phyloP scores from a whole-genome alignment of 768 basidiomycete genomes.

The Brasilioporus rufonigricans region DNA sequence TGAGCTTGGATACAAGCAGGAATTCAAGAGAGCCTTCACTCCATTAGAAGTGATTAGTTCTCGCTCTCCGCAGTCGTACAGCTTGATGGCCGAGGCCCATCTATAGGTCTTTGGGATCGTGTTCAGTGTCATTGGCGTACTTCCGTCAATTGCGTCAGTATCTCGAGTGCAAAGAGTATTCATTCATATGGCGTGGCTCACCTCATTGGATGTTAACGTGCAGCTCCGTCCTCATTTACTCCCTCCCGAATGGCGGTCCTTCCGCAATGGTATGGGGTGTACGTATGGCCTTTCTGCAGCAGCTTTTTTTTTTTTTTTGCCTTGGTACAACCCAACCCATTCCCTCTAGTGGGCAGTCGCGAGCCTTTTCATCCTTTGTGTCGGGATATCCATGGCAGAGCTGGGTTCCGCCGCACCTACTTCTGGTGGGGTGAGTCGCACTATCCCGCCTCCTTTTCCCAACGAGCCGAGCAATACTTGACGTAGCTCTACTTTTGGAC shows the following conservation, averaged over 20 bases:
- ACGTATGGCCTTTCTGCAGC: slow-evolving; percentile 6
- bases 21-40: slow-evolving; percentile 37
- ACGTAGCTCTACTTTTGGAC: slow-evolving; percentile 67
- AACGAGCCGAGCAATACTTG: not conserved
- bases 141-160: slow-evolving; percentile 60
- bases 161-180: slow-evolving; percentile 14
- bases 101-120: slow-evolving; percentile 66
- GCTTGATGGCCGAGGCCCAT: not conserved
- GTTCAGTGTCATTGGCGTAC: slow-evolving; percentile 68
- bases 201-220: not conserved
- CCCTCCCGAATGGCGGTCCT: slow-evolving; percentile 52
- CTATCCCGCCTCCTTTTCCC: not conserved
- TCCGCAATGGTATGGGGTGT: slow-evolving; percentile 47
- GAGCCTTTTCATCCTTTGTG: slow-evolving; percentile 36
- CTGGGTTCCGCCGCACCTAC: slow-evolving; percentile 41
- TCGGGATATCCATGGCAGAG: slow-evolving; percentile 43
- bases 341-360: slow-evolving; percentile 36
- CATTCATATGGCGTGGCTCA: not conserved
- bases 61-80: too few relatives aligned
- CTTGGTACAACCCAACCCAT: not conserved
- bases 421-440: slow-evolving; percentile 36
- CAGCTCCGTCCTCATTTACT: slow-evolving; percentile 45
- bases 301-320: not conserved
- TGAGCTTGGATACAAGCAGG: slow-evolving; percentile 37
- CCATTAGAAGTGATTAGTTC: slow-evolving; percentile 27